Evolutionary conservation across 1,284 basidiomycete species (phyloP).

Genomic region (Leccinum fallax): DNA sequence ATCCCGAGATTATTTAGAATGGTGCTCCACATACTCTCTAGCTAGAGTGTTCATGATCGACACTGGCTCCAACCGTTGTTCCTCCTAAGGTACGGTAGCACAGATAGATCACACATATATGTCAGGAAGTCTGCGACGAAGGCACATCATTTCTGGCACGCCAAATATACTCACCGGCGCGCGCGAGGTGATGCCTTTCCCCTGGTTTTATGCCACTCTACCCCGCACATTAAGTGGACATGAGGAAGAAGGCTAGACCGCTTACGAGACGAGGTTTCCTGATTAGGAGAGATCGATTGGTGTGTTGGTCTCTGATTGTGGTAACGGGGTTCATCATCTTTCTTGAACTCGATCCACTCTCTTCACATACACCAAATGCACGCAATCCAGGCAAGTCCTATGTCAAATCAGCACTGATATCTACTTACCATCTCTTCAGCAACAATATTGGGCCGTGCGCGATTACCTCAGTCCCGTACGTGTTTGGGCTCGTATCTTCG

Average conservation of each 20-base stretch:
- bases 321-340: conserved; percentile 15
- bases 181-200: too few species aligned
- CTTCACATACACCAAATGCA: conserved; percentile 50
- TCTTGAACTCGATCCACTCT: conserved; percentile 18
- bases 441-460: conserved; percentile 94
- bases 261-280: conserved; percentile 24
- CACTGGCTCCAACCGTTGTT: neutral
- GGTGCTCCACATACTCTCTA: neutral
- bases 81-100: too few species aligned
- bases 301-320: conserved; percentile 33
- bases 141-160: too few species aligned
- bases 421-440: conserved; percentile 41
- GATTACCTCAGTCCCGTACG: conserved; percentile 94
- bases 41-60: neutral
- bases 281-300: conserved; percentile 39
- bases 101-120: neutral
- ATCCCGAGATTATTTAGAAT: neutral
- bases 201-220: neutral
- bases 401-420: neutral
- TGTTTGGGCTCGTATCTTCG: conserved; percentile 21
- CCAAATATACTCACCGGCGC: too few species aligned
- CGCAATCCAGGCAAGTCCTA: conserved; percentile 60
- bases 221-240: too few species aligned
- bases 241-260: neutral
- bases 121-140: too few species aligned